Evolutionary conservation across 768 basidiomycete genomes (phyloP).

Genomic region (Chlorophyllum brunneum): DNA sequence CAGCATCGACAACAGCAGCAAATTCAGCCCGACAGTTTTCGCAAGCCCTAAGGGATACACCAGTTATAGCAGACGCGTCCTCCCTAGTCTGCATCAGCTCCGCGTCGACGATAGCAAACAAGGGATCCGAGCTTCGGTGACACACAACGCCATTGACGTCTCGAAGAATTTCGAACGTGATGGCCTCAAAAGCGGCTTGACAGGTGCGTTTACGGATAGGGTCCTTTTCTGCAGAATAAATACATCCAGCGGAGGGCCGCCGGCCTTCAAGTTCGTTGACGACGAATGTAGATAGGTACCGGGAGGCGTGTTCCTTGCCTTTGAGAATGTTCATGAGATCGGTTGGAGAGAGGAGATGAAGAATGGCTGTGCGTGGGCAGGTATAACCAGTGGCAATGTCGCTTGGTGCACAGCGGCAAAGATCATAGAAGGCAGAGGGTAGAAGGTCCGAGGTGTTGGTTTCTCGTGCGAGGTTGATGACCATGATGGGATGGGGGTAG

Average conservation of each 20-base stretch:
- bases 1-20: slow-evolving; percentile 51
- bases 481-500: slow-evolving; percentile 63
- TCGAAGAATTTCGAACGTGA: slow-evolving; percentile 70
- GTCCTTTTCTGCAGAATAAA: slow-evolving; percentile 44
- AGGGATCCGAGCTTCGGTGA: slow-evolving; percentile 64
- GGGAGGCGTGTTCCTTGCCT: slow-evolving; percentile 69
- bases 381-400: slow-evolving; percentile 52
- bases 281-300: slow-evolving; percentile 75
- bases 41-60: slow-evolving; percentile 51
- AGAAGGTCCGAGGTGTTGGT: slow-evolving; percentile 54
- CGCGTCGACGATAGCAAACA: slow-evolving; percentile 67
- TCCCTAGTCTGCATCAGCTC: slow-evolving; percentile 62
- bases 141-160: slow-evolving; percentile 68
- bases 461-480: slow-evolving; percentile 65
- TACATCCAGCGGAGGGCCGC: slow-evolving; percentile 43
- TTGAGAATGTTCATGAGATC: slow-evolving; percentile 61
- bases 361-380: slow-evolving; percentile 27
- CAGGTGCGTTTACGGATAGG: slow-evolving; percentile 48
- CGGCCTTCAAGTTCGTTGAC: slow-evolving; percentile 71
- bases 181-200: slow-evolving; percentile 68
- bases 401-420: slow-evolving; percentile 65
- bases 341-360: slow-evolving; percentile 41
- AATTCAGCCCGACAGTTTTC: slow-evolving; percentile 64
- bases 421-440: slow-evolving; percentile 77
- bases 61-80: slow-evolving; percentile 39